phyloP scores from a whole-genome alignment of 1,284 basidiomycete genomes.

The Apiotrichum mycotoxinovorans region DNA sequence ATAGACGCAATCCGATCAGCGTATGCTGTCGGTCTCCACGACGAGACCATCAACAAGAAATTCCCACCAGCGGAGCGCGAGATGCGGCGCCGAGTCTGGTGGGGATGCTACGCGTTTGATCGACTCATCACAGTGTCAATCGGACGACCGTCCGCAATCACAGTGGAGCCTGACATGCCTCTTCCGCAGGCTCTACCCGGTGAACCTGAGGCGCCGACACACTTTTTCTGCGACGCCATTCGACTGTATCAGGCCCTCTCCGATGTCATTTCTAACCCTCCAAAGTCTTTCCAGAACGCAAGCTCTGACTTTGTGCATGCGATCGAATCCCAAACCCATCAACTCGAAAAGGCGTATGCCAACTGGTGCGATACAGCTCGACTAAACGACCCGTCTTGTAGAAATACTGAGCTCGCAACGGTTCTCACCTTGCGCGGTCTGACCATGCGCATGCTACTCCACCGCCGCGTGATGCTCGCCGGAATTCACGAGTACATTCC shows the following conservation, averaged over 20 bases:
- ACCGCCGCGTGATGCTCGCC: constrained; percentile 19
- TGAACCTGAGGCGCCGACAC: constrained; percentile 2
- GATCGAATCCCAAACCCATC: constrained; percentile 6
- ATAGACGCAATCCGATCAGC: constrained; percentile 18
- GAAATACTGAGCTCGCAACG: neutral
- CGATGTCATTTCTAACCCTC: constrained; percentile 14
- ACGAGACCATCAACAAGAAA: constrained; percentile 1
- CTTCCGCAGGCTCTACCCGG: constrained; percentile 9
- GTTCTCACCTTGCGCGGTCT: constrained; percentile 17
- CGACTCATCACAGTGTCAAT: constrained; percentile 18
- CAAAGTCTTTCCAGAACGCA: neutral
- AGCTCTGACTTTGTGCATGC: constrained; percentile 3
- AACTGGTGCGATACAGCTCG: constrained; percentile 7
- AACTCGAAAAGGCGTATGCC: constrained; percentile 21
- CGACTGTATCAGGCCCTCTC: constrained; percentile 18
- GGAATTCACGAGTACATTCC: constrained; percentile 10
- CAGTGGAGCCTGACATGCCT: constrained; percentile 1
- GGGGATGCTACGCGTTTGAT: constrained; percentile 23
- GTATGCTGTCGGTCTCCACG: constrained; percentile 23
- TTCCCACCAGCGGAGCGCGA: constrained; percentile 12
- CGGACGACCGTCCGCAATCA: constrained; percentile 16
- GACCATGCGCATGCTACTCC: constrained; percentile 21
- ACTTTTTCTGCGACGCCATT: constrained; percentile 17
- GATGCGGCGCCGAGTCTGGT: constrained; percentile 20
- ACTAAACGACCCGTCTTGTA: neutral